Evolutionary conservation across 2,329 filamentous ascomycete genomes (phyloP), one percentile per base, ranked within the genome.

Genomic region (Colletotrichum melonis): DNA sequence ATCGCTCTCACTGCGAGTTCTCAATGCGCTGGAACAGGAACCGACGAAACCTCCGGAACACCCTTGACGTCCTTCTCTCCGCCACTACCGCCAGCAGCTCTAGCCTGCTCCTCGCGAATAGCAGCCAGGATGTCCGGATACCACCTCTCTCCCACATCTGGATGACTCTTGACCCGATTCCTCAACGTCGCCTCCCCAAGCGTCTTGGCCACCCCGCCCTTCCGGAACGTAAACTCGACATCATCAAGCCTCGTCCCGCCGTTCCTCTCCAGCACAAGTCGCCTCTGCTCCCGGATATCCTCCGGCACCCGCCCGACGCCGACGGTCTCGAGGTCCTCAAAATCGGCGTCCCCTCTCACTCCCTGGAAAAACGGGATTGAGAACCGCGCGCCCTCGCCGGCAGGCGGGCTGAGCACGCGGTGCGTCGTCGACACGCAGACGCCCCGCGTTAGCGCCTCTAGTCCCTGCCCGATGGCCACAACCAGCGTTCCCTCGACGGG

Each of bases 291-390:
- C 77, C 87, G 86, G 19, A 95, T 90, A 14, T 87, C 86, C 32
- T 89, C 89, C 0, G 94, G 93, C 12, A 92, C 88, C 26, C 77
- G 75, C 1, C 87, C 88, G n/a, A 88, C 86, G n/a, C 88, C 89
- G 19, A 89, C 86, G 26, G 78, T 82, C 80, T 90, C 92, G 82
- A 97, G 91, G 77, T 93, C 92, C 79, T 95, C 94, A 80, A 97
- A 97, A 22, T 90, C 89, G 0, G 94, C 91, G 80, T 95, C 93
- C 70, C 94, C 91, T 78, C 91, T 91, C 73, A 97, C 93, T 26
- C 95, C 95, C 81, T 97, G 95, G 85, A 97, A 97, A 84, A 97
- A 97, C 0, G 95, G 95, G 60, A 97, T 92, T 8, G 91, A 94
- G 84, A 92, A 96, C 67, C 95, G 87, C 38, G 94, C 87, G 4